Evolutionary conservation across 768 basidiomycete species (phyloP).

Genomic region (Lyophyllum atratum): DNA sequence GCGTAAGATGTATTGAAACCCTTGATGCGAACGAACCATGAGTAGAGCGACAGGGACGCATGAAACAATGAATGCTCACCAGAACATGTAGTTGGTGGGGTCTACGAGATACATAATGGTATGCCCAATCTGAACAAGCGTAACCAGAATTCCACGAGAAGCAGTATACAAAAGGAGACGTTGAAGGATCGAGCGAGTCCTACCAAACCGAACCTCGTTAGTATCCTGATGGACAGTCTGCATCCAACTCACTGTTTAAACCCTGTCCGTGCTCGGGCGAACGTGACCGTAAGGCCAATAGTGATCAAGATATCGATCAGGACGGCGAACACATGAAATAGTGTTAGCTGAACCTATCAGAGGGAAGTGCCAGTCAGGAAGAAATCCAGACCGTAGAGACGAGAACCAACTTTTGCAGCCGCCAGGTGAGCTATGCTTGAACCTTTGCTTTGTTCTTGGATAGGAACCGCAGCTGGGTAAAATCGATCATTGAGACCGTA

Average conservation of each 20-base stretch:
- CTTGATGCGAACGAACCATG: constrained; percentile 1
- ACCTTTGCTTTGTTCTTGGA: neutral
- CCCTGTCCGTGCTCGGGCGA: neutral
- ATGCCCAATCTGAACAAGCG: constrained; percentile 10
- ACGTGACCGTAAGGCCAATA: neutral
- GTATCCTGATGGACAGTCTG: neutral
- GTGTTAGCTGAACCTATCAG: neutral
- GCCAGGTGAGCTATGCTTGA: neutral
- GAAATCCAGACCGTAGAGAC: too few relatives aligned
- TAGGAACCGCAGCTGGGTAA: neutral
- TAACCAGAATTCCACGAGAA: constrained; percentile 11
- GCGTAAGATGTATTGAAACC: constrained; percentile 5
- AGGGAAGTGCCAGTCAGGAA: neutral
- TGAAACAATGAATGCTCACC: neutral
- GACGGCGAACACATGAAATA: constrained; percentile 4
- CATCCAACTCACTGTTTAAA: neutral
- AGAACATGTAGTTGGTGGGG: constrained; percentile 2
- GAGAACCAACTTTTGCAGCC: neutral
- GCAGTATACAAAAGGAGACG: constrained; percentile 7
- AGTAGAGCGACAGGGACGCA: neutral
- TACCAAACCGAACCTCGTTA: neutral
- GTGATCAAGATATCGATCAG: constrained; percentile 10
- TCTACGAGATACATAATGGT: constrained; percentile 9
- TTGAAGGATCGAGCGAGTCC: constrained; percentile 9
- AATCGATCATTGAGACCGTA: neutral